Base-by-base conservation (phyloP, 106 monocot genomes). In the Amphibolis antarctica region DNA sequence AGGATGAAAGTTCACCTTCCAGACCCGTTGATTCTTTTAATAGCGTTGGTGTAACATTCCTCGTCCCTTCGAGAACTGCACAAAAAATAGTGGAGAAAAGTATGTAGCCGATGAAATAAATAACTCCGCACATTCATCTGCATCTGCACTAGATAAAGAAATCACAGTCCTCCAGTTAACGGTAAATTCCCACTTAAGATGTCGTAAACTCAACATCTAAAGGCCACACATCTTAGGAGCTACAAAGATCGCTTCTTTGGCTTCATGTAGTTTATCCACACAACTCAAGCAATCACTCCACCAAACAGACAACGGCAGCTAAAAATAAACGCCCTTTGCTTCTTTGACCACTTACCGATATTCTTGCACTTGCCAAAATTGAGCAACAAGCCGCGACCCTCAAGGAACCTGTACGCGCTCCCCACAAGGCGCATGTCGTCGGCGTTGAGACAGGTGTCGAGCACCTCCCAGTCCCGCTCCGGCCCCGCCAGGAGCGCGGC, bases 401-500 rank as follows among this genome's bases (percentile, higher is more conserved):
- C 72, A 20, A 96, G 70, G 23, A 96, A 86, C 3, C 42, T 60
- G 54, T 96, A 96, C 18, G 90, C 90, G 25, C 77, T 77, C 6
- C 77, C 90, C 20, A 96, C 96, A 28, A 96, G 83, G 71, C 79
- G 74, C 96, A 96, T 90, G 55, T 96, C 96, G 46, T 96, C 96
- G 5, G 96, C 90, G 59, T 90, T 90, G 59, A 96, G 49, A 55
- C 96, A 96, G 11, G 96, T 84, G 48, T 96, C 90, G 1, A 96
- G 81, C 52, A 96, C 86, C 71, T 96, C 96, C 96, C 89, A 96
- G 67, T 84, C 96, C 80, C 84, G 80, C 66, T 82, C 84, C 58
- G 81, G 72, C 66, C 78, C 69, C 44, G 44, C 65, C 49, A 52
- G 24, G 19, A 62, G 31, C 12, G 55, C 76, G 23, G 63, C 62